Conservation (phyloP, 441 rosid genomes). For the Populus hybrid region DNA sequence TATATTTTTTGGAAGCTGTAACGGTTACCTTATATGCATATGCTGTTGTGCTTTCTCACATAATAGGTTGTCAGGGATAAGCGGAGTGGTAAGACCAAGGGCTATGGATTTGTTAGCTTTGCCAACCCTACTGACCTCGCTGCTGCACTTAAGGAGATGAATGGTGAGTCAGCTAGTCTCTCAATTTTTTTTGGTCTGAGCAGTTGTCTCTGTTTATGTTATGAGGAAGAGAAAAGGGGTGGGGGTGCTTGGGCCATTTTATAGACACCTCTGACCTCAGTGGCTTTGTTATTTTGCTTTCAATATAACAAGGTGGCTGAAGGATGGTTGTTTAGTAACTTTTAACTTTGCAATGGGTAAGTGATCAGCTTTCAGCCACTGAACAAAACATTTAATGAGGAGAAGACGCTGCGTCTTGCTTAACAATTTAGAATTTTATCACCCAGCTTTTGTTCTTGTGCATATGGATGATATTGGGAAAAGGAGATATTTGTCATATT, state of each 20-base stretch:
- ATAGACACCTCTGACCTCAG: neutral
- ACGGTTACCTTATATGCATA: neutral
- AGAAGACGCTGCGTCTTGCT: neutral
- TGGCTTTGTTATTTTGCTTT: neutral
- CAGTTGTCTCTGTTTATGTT: neutral
- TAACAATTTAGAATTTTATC: neutral
- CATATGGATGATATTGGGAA: neutral
- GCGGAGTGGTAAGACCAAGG: constrained; percentile 93
- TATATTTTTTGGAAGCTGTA: neutral
- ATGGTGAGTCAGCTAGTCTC: constrained; percentile 42
- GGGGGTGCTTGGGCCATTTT: neutral
- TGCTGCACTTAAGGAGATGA: constrained; percentile 91
- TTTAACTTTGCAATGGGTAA: neutral
- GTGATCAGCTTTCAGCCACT: neutral
- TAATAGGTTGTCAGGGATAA: constrained; percentile 90
- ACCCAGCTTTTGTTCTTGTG: neutral
- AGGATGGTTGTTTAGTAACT: neutral
- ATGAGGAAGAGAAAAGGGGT: neutral
- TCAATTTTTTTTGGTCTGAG: neutral
- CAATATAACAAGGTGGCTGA: neutral
- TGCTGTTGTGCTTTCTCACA: constrained; percentile 3
- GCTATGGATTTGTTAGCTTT: constrained; percentile 97
- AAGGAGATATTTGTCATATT: neutral
- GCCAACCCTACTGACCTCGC: constrained; percentile 78
- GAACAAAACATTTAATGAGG: neutral